Percentiles rank a stretch among this genome's conserved stretches.
Conservation (phyloP, 2,329 filamentous ascomycete genomes). For the Dichotomopilus funicola region DNA sequence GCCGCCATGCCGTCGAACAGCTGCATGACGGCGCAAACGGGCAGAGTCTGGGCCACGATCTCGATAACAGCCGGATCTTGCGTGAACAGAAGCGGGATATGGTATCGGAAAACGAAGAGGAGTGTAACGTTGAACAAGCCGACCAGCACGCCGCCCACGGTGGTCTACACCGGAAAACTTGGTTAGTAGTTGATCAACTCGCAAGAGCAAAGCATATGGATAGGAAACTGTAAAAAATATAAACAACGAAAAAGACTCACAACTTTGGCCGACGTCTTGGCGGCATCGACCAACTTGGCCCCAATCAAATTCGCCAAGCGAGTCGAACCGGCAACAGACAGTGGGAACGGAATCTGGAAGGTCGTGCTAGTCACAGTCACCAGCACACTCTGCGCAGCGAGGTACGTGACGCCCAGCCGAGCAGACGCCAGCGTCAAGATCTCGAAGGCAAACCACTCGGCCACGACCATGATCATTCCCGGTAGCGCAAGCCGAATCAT, state of each 20-base stretch:
- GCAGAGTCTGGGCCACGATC: conserved; percentile 64
- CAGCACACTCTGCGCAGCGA: conserved; percentile 84
- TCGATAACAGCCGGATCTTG: conserved; percentile 61
- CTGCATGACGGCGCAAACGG: conserved; percentile 81
- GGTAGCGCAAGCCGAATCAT: conserved; percentile 87
- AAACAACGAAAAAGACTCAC: conserved; percentile 34
- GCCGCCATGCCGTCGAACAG: conserved; percentile 77
- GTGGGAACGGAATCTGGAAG: conserved; percentile 87
- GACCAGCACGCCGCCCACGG: conserved; percentile 61
- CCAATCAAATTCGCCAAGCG: conserved; percentile 89
- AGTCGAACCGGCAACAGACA: conserved; percentile 82
- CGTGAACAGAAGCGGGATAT: conserved; percentile 76
- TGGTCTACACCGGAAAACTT: conserved; percentile 34
- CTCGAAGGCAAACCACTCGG: conserved; percentile 91
- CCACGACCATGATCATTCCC: conserved; percentile 88
- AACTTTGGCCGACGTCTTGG: conserved; percentile 73
- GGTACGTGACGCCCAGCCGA: conserved; percentile 68
- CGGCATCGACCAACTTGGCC: conserved; percentile 72
- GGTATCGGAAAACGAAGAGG: conserved; percentile 60
- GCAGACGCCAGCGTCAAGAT: conserved; percentile 77
- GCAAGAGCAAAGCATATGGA: not conserved
- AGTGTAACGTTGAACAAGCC: conserved; percentile 72
- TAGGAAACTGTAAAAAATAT: no score
- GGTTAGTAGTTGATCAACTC: not conserved
- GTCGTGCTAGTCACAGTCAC: conserved; percentile 71